Base-by-base conservation (phyloP, 2,329 filamentous ascomycete species). In the Aspergillus intermedius region DNA sequence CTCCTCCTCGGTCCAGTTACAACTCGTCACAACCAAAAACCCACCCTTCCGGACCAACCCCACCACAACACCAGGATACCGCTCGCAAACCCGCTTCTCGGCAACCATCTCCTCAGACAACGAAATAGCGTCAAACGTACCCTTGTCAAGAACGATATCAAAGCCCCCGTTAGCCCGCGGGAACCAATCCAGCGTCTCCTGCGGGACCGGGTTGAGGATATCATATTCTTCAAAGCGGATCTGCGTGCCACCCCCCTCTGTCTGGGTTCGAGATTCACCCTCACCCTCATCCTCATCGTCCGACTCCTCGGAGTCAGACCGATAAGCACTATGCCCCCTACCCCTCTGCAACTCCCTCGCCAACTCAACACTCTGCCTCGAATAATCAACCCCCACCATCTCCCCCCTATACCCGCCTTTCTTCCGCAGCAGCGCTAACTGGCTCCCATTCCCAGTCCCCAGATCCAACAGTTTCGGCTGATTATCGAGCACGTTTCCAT, bases 1-100 rank as follows among this genome's bases (percentile, higher is more conserved):
- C 74, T 98, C 93, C 37, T 83, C 80, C 73, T 93, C 90, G 1
- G 91, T 97, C 93, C 93, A 98, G 71, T 98, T 98, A 68, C 93
- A 98, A 69, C 90, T 96, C 47, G 93, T 97, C 47, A 98, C 81
- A 51, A 96, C 70, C 59, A 97, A 80, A 21, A 88, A 75, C 0
- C 88, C 88, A 1, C 84, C 85, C 1, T 70, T 72, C 58, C 81
- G 82, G 45, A 97, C 78, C 54, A 97, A 75, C 23, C 69, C 71
- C 52, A 84, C 73, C 28, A 91, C 83, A 46, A 82, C 80, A 42
- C 78, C 76, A 43, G 81, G 79, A 71, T 98, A 98, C 3, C 78
- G 77, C 66, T 94, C 88, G 64, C 83, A 87, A 10, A 87, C 75
- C 47, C 86, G 78, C 34, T 80, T 73, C 46, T 55, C 50, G 15